phyloP scores from a whole-genome alignment of 2,329 filamentous ascomycete species.

The Bipolaris cookei region DNA sequence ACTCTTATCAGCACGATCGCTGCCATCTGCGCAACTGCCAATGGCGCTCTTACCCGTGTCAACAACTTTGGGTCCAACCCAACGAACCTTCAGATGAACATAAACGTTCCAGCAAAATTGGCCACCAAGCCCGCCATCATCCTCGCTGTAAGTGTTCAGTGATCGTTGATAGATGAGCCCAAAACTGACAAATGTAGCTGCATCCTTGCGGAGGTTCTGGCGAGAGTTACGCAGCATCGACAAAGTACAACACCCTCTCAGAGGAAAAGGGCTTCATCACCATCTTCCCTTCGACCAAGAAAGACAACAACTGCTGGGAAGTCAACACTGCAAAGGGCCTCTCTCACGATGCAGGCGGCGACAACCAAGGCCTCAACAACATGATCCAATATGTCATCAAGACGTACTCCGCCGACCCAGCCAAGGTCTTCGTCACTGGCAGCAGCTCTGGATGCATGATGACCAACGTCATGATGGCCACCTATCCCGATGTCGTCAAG shows the following conservation, averaged over 20 bases:
- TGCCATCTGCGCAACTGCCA: constrained; percentile 12
- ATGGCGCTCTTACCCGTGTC: constrained; percentile 43
- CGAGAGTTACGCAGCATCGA: constrained; percentile 30
- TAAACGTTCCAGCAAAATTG: constrained; percentile 55
- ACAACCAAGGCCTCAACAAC: constrained; percentile 62
- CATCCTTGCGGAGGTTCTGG: constrained; percentile 49
- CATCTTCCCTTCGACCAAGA: constrained; percentile 62
- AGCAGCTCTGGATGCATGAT: constrained; percentile 42
- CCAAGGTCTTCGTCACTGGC: constrained; percentile 52
- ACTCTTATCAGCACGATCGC: constrained; percentile 8
- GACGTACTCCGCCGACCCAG: constrained; percentile 59
- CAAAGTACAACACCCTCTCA: constrained; percentile 50
- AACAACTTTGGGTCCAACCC: constrained; percentile 52
- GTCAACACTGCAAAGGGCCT: constrained; percentile 61
- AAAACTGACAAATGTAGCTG: constrained; percentile 21
- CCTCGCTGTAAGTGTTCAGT: constrained; percentile 58
- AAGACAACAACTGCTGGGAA: constrained; percentile 63
- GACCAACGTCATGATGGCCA: constrained; percentile 40
- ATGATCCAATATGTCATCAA: constrained; percentile 64
- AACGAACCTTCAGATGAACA: constrained; percentile 60
- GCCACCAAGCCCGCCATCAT: constrained; percentile 58
- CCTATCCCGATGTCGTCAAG: constrained; percentile 38
- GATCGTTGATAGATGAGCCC: not conserved
- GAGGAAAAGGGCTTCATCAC: constrained; percentile 64
- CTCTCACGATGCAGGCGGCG: constrained; percentile 62